Base-by-base conservation (phyloP, 139 green algal genomes). In the Micromonas pusilla region DNA sequence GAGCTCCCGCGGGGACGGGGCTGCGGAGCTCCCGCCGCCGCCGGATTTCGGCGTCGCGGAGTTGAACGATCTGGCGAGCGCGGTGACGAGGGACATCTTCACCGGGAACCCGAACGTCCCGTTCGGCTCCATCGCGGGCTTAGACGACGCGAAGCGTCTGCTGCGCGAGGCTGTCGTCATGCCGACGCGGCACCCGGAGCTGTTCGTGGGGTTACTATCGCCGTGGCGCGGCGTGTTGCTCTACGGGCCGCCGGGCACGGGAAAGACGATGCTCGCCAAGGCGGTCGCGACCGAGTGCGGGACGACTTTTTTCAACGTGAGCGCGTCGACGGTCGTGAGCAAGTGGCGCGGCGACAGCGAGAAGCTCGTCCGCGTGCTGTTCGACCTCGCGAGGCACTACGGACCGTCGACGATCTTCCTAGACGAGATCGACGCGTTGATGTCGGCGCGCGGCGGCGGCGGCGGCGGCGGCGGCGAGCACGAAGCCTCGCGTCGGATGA, bases 181-280 rank as follows among this genome's bases (percentile, higher is more conserved):
- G 86, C 91, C 91, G 6, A 81, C 87, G 65, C 88, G 89, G 79
- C 91, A 91, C 79, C 87, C 91, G 0, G 70, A 90, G 65, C 81
- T 82, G 36, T 86, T 86, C 36, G 73, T 52, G 74, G 87, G 87
- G 5, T 52, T 93, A 21, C 80, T 92, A 1, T 66, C 85, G 19
- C 89, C 88, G 2, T 93, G 88, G 88, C 88, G 87, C 72, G 92
- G 92, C 2, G 91, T 97, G 28, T 83, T 97, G 78, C 82, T 97
- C 76, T 96, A 94, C 85, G 92, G 92, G 0, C 92, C 92, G 0
- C 92, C 92, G 0, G 91, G 91, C 19, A 92, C 87, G 19, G 88
- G 85, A 13, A 93, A 96, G 82, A 96, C 91, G 4, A 91, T 96
- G 89, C 83, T 96, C 32, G 91, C 91, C 30, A 93, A 93, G 83